Evolutionary conservation across 208 protist species (phyloP).

Genomic region (Leishmania major): DNA sequence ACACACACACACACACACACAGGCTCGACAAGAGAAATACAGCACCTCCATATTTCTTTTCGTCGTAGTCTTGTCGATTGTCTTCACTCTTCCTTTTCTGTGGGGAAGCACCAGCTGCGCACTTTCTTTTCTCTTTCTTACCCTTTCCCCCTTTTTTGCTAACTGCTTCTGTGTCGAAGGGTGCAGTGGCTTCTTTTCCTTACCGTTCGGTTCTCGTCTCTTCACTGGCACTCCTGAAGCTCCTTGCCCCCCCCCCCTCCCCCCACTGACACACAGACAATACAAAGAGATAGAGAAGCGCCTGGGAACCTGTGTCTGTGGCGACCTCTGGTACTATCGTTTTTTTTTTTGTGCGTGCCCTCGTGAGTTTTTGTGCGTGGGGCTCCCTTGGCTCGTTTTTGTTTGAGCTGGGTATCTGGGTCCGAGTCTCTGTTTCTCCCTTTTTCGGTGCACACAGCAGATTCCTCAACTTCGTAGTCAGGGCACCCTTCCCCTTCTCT

Average conservation of each 20-base stretch:
- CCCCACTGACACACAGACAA: neutral
- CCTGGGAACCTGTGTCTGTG: neutral
- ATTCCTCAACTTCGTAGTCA: neutral
- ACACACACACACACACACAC: neutral
- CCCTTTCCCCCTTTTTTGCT: too few species aligned
- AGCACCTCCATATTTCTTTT: neutral
- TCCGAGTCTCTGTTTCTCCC: neutral
- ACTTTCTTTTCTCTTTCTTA: neutral
- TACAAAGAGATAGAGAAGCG: neutral
- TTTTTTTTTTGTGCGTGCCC: neutral
- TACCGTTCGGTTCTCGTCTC: neutral
- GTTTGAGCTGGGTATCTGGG: neutral
- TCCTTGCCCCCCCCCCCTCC: neutral
- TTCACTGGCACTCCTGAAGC: constrained; percentile 4
- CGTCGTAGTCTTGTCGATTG: neutral
- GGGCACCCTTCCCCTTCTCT: neutral
- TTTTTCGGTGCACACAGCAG: neutral
- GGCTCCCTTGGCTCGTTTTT: neutral
- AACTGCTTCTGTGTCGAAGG: neutral
- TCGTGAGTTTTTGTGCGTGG: neutral
- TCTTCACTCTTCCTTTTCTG: neutral
- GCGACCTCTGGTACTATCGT: neutral
- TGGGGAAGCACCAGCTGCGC: neutral
- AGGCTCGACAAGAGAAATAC: neutral
- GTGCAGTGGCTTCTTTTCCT: constrained; percentile 1